These are phyloP conservation scores for Hanseniaspora lindneri DNA, from an alignment of 805 yeast genomes.

Conservation along the genomic window DNA sequence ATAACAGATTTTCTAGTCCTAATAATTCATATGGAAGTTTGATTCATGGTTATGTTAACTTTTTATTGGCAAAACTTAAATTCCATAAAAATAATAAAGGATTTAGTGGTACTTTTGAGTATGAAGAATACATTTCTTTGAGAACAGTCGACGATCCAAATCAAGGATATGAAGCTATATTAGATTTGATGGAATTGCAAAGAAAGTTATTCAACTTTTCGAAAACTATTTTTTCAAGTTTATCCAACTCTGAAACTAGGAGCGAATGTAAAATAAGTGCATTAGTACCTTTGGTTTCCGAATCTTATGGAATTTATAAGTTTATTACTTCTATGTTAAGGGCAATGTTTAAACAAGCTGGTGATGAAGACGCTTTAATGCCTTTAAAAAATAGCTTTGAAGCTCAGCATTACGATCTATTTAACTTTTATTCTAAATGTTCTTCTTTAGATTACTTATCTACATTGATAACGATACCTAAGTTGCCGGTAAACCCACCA, in stretches of 20 bases:
- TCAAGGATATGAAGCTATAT: constrained; percentile 82
- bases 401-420: constrained; percentile 46
- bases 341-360: constrained; percentile 66
- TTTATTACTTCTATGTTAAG: constrained; percentile 82
- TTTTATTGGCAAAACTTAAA: constrained; percentile 56
- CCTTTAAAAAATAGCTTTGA: constrained; percentile 62
- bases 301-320: constrained; percentile 84
- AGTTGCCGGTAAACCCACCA: constrained; percentile 32
- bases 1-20: constrained; percentile 26
- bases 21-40: constrained; percentile 48
- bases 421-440: constrained; percentile 83
- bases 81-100: constrained; percentile 80
- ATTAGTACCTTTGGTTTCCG: constrained; percentile 79
- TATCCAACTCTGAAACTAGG: constrained; percentile 35
- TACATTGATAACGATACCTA: constrained; percentile 56
- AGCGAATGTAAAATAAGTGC: constrained; percentile 74
- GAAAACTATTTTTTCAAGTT: constrained; percentile 58
- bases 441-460: constrained; percentile 71
- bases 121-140: constrained; percentile 84
- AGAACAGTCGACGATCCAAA: constrained; percentile 85
- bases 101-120: constrained; percentile 90
- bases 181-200: constrained; percentile 76
- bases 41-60: constrained; percentile 64
- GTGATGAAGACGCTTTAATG: constrained; percentile 58
- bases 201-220: constrained; percentile 73